Conservation (phyloP, 1,139 yeast genomes). For the Taphrina populina region DNA sequence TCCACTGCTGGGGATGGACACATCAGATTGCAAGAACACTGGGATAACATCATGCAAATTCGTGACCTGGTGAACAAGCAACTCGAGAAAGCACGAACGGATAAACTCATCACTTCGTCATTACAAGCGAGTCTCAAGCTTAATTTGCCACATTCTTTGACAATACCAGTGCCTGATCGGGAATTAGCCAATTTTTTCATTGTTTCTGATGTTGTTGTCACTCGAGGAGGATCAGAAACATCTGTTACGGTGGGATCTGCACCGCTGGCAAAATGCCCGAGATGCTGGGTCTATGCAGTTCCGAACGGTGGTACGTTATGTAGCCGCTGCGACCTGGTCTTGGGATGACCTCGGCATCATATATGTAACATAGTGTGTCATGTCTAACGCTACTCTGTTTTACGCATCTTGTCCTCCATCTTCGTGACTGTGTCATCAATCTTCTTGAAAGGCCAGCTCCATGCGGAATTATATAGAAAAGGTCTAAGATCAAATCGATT, state of each 20-base stretch:
- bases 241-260: conserved; percentile 43
- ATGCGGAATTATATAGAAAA: conserved; percentile 84
- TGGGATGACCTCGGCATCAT: conserved; percentile 35
- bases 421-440: conserved; percentile 55
- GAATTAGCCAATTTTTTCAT: conserved; percentile 59
- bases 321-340: conserved; percentile 59
- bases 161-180: conserved; percentile 10
- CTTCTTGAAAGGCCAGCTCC: conserved; percentile 84
- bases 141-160: not conserved
- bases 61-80: conserved; percentile 50
- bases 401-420: conserved; percentile 26
- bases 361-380: too few species aligned
- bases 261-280: conserved; percentile 64
- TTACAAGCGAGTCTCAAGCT: conserved; percentile 55
- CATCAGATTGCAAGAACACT: conserved; percentile 46
- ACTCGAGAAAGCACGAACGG: conserved; percentile 53
- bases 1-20: too few species aligned
- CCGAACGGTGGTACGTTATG: conserved; percentile 58
- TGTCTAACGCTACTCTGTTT: too few species aligned
- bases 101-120: conserved; percentile 59
- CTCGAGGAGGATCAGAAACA: conserved; percentile 39
- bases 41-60: conserved; percentile 43
- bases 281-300: conserved; percentile 86
- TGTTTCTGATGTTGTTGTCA: conserved; percentile 57
- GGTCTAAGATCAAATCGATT: conserved; percentile 94